Base-by-base conservation (phyloP, 2,329 filamentous ascomycete genomes). In the Chlorencoelia australis region DNA sequence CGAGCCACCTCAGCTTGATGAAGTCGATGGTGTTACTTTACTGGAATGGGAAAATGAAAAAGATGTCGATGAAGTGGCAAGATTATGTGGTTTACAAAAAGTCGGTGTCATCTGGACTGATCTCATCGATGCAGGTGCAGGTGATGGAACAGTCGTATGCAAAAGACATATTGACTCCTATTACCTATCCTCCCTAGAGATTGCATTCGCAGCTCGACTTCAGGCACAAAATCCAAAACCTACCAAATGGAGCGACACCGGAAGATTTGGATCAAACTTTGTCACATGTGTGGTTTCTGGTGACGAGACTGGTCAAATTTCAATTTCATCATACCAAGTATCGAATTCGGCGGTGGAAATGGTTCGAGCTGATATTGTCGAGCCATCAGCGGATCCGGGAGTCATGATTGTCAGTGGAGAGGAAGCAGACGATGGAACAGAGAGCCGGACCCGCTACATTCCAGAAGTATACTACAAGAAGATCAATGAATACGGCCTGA, bases 311-410 rank as follows among this genome's bases (percentile, higher is more conserved):
- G 86, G 88, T 37, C 79, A 87, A 45, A 96, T 98, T 48, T 73
- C 79, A 13, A 84, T 98, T 43, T 84, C 86, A 4, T 79, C 88
- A 0, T 98, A 96, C 54, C 91, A 98, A 60, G 88, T 86, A 45
- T 94, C 89, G 1, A 94, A 95, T 49, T 82, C 91, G 11, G 87
- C 88, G 0, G 87, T 95, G 4, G 91, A 98, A 59, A 98, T 98
- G 91, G 85, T 94, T 17, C 74, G 83, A 44, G 88, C 91, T 25
- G 85, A 96, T 51, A 88, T 98, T 46, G 75, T 98, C 42, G 91
- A 98, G 58, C 85, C 91, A 6, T 96, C 87, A 7, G 88, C 88
- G 19, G 89, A 96, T 46, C 91, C 91, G 2, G 79, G 75, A 5
- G 79, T 89, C 35, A 95, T 98, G 89, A 74, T 98, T 30, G 91